phyloP scores from a whole-genome alignment of 2,329 filamentous ascomycete species.

The Amphichorda felina region DNA sequence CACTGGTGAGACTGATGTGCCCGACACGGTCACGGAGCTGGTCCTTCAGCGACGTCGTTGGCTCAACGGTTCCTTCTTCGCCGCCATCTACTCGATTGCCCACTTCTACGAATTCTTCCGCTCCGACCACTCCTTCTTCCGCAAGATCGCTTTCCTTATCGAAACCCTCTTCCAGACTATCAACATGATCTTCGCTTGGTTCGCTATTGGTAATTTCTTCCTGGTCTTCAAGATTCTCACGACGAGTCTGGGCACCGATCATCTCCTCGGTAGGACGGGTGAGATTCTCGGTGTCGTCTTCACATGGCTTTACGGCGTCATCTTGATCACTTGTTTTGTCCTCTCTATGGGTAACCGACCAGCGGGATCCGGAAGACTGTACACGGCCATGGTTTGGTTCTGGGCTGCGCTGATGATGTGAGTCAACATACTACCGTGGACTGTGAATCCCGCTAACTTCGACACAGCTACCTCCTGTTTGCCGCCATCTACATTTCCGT shows the following conservation, averaged over 20 bases:
- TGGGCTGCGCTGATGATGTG: slow-evolving; percentile 92
- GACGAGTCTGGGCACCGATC: slow-evolving; percentile 58
- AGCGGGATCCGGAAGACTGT: slow-evolving; percentile 84
- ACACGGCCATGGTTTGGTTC: slow-evolving; percentile 97
- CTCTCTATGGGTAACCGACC: slow-evolving; percentile 89
- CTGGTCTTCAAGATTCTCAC: slow-evolving; percentile 96
- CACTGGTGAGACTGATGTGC: slow-evolving; percentile 93
- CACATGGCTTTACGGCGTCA: slow-evolving; percentile 90
- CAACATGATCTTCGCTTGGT: slow-evolving; percentile 98
- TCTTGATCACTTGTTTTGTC: slow-evolving; percentile 89
- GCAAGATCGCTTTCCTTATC: slow-evolving; percentile 81
- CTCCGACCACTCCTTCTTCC: slow-evolving; percentile 75
- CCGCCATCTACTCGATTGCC: slow-evolving; percentile 84
- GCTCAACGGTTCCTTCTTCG: slow-evolving; percentile 98
- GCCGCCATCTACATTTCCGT: slow-evolving; percentile 92
- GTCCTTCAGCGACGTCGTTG: slow-evolving; percentile 92
- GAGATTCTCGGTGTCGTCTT: slow-evolving; percentile 79
- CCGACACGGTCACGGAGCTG: slow-evolving; percentile 85
- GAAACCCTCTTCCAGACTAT: slow-evolving; percentile 92
- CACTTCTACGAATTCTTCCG: slow-evolving; percentile 97
- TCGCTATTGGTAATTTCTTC: slow-evolving; percentile 98
- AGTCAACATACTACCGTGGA: slow-evolving; percentile 18
- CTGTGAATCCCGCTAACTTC: not conserved
- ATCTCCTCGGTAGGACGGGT: slow-evolving; percentile 66
- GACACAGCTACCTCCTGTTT: slow-evolving; percentile 70